phyloP scores from a whole-genome alignment of 768 basidiomycete genomes.

The Hydnum rufescens region DNA sequence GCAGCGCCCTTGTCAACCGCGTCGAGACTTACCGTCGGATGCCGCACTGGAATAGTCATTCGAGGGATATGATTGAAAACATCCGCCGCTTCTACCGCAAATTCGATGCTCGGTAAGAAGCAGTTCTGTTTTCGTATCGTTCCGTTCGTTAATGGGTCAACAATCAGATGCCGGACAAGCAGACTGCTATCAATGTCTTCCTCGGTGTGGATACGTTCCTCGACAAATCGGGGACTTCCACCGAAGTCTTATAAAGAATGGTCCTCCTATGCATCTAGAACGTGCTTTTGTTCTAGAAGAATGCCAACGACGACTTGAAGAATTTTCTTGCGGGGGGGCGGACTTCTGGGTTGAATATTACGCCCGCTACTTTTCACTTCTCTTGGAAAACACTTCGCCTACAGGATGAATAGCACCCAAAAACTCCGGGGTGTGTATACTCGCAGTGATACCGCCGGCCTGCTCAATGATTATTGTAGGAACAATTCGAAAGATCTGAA shows the following conservation, averaged over 20 bases:
- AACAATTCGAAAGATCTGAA: slow-evolving; percentile 50
- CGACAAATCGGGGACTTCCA: slow-evolving; percentile 23
- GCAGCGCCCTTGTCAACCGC: slow-evolving; percentile 85
- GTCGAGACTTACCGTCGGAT: slow-evolving; percentile 91
- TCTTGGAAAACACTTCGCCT: slow-evolving; percentile 75
- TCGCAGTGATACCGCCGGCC: background rate
- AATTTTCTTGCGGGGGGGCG: slow-evolving; percentile 26
- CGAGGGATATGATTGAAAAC: slow-evolving; percentile 88
- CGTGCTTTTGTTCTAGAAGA: slow-evolving; percentile 47
- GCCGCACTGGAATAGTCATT: slow-evolving; percentile 96
- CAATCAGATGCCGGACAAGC: slow-evolving; percentile 80
- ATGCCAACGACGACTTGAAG: slow-evolving; percentile 38
- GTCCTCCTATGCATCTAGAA: slow-evolving; percentile 56
- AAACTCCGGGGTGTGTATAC: slow-evolving; percentile 49
- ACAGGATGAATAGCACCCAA: slow-evolving; percentile 77
- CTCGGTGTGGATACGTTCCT: slow-evolving; percentile 34
- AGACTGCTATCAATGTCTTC: slow-evolving; percentile 94
- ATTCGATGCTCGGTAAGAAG: slow-evolving; percentile 59
- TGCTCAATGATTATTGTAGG: slow-evolving; percentile 19
- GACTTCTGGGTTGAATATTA: slow-evolving; percentile 89
- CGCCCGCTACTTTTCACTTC: slow-evolving; percentile 66
- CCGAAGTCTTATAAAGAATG: slow-evolving; percentile 68
- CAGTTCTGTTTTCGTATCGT: background rate
- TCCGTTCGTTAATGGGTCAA: background rate
- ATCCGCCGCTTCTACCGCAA: slow-evolving; percentile 87